Base-by-base conservation (phyloP, 495 filamentous ascomycete species). In the Penicillium verhagenii region DNA sequence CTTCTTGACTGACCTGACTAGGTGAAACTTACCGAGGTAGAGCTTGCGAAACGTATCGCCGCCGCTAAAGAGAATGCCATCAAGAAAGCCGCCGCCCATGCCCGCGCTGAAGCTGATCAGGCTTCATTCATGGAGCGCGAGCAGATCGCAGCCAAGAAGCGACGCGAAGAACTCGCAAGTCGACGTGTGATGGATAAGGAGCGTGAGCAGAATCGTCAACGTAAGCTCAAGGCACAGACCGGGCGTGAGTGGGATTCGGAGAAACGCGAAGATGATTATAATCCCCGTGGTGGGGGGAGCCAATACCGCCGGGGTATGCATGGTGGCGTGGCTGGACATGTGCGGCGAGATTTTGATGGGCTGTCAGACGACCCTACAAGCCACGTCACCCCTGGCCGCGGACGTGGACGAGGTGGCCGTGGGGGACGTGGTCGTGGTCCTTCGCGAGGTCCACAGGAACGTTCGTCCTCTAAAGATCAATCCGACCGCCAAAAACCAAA, bases 221-320 rank as follows among this genome's bases (percentile, higher is more conserved):
- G 89, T 50, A 92, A 92, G 61, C 69, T 92, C 18, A 78, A 83
- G 23, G 85, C 86, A 13, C 67, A 83, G 35, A 76, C 72, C 0
- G 87, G 82, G 3, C 72, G 89, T 38, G 89, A 92, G 66, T 92
- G 89, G 89, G 89, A 92, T 73, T 77, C 79, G 14, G 81, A 85
- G 57, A 92, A 92, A 66, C 79, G 78, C 20, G 86, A 90, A 56
- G 81, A 83, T 16, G 80, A 85, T 63, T 81, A 75, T 52, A 77
- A 71, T 39, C 69, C 70, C 2, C 71, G 70, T 37, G 72, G 78
- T 3, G 67, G 78, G 31, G 75, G 77, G 2, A 74, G 75, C 35
- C 66, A 70, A 20, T 75, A 68, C 61, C 69, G 80, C 16, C 72
- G 85, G 43, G 85, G 85, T 9, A 82, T 81, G 60, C 77, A 85